Conservation (phyloP, 1,284 basidiomycete genomes). For the Tylopilus sp. region DNA sequence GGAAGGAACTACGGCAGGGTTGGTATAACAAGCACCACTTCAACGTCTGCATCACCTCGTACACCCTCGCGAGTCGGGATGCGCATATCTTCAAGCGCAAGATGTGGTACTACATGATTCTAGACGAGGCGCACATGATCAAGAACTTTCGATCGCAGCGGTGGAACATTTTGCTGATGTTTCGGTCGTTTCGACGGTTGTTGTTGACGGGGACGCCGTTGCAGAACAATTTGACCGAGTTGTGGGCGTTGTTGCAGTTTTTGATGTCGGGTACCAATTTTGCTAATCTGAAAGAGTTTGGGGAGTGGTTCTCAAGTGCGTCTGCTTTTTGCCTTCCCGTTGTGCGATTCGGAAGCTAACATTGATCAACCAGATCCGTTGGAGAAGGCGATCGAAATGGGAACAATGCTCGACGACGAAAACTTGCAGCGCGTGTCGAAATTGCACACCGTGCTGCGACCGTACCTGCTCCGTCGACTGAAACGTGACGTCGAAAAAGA, state of each 20-base stretch:
- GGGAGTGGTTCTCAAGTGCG: constrained; percentile 98
- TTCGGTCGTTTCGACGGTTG: constrained; percentile 90
- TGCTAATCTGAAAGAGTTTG: constrained; percentile 94
- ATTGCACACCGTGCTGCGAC: constrained; percentile 92
- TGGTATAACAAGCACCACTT: constrained; percentile 96
- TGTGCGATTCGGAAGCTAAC: not conserved
- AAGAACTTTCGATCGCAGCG: constrained; percentile 98
- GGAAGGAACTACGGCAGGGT: constrained; percentile 93
- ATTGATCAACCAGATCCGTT: constrained; percentile 75
- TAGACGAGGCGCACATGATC: constrained; percentile 99
- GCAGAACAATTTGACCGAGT: constrained; percentile 96
- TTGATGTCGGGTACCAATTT: constrained; percentile 96
- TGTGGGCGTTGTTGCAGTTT: constrained; percentile 97
- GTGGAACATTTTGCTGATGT: constrained; percentile 96
- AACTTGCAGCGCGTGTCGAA: constrained; percentile 90
- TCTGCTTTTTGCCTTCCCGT: constrained; percentile 12
- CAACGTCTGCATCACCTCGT: constrained; percentile 97
- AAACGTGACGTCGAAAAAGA: constrained; percentile 98
- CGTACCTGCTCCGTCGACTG: constrained; percentile 93
- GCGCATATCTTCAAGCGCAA: constrained; percentile 96
- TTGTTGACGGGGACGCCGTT: constrained; percentile 94
- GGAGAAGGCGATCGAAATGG: constrained; percentile 94
- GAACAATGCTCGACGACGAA: constrained; percentile 84
- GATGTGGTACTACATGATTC: constrained; percentile 96
- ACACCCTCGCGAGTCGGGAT: constrained; percentile 93